phyloP scores from a whole-genome alignment of 1,139 yeast species.

The Arxiozyma slooffiae region DNA sequence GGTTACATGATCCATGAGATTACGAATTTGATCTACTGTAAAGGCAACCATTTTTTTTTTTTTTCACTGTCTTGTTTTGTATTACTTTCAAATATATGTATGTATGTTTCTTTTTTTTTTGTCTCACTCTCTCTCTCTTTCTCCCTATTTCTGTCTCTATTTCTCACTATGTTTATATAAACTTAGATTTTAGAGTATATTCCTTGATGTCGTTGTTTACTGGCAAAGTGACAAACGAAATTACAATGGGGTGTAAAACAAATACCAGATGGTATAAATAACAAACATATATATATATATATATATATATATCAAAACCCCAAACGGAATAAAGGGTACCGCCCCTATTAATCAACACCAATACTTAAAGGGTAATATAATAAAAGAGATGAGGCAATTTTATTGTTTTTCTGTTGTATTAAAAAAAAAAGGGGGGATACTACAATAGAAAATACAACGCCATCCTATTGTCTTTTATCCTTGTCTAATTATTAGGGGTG shows the following conservation, averaged over 20 bases:
- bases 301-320: too few relatives aligned
- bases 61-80: background rate
- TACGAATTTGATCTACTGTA: constrained; percentile 80
- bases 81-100: too few relatives aligned
- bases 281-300: too few relatives aligned
- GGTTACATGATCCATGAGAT: constrained; percentile 97
- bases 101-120: background rate
- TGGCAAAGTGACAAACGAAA: background rate
- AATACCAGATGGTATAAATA: background rate
- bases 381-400: background rate
- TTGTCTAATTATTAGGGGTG: background rate
- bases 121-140: too few relatives aligned
- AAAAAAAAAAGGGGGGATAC: too few relatives aligned
- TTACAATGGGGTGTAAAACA: too few relatives aligned
- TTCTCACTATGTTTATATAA: background rate
- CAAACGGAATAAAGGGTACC: background rate
- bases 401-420: background rate
- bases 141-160: too few relatives aligned
- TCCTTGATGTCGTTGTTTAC: background rate
- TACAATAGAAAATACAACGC: too few relatives aligned
- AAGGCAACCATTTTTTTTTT: constrained; percentile 30
- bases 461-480: background rate
- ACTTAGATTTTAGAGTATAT: too few relatives aligned
- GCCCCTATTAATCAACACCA: background rate
- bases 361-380: too few relatives aligned